These are phyloP conservation scores for Kwoniella shivajii DNA, from an alignment of 1,284 basidiomycete genomes.

Conservation along the genomic window DNA sequence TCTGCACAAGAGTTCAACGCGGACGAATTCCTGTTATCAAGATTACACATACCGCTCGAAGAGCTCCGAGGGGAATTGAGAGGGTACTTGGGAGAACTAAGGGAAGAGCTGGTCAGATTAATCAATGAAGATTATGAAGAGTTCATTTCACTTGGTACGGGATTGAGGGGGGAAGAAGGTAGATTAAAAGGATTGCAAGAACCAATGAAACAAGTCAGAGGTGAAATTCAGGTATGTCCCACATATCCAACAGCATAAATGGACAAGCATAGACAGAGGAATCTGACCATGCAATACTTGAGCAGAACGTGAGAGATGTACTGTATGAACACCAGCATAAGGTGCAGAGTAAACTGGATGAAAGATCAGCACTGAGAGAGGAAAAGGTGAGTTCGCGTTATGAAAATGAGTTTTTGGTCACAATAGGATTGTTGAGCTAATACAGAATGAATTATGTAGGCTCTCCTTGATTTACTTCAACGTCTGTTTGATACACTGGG, in stretches of 20 bases:
- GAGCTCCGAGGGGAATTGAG: constrained; percentile 85
- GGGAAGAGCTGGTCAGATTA: constrained; percentile 88
- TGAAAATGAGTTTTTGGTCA: too few species aligned
- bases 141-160: constrained; percentile 92
- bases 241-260: neutral
- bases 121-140: constrained; percentile 98
- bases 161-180: constrained; percentile 77
- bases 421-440: too few species aligned
- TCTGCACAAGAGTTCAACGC: constrained; percentile 71
- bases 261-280: neutral
- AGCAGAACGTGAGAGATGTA: constrained; percentile 36
- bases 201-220: constrained; percentile 67
- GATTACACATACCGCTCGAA: constrained; percentile 80
- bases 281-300: neutral
- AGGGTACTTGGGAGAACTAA: constrained; percentile 77
- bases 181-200: constrained; percentile 67
- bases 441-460: constrained; percentile 57
- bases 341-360: constrained; percentile 74
- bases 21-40: constrained; percentile 84
- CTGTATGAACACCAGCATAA: constrained; percentile 62
- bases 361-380: constrained; percentile 72
- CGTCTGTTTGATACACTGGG: constrained; percentile 85
- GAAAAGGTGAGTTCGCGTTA: constrained; percentile 65
- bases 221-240: constrained; percentile 67
- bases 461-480: constrained; percentile 76